Evolutionary conservation across 352 stramenopile species (phyloP), one percentile per base, ranked within the genome.

Genomic region (Poterioochromonas sp.): DNA sequence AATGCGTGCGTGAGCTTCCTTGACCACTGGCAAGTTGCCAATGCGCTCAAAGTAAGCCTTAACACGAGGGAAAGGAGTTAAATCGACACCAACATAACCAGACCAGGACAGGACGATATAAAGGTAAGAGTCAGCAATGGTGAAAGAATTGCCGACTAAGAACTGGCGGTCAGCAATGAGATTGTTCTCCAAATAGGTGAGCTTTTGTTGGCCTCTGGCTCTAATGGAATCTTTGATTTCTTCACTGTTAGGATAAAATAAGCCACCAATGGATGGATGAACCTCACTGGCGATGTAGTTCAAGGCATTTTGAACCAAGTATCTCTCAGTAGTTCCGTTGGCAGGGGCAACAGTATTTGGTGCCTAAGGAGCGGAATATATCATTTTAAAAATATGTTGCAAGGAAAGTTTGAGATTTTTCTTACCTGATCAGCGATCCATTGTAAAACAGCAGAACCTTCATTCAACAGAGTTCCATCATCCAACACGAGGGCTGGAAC

Each of bases 401-500:
- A 53, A 20, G 11, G 44, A 11, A 53, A 53, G 22, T 11, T 53
- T 53, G 22, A 53, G 22, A 53, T 53, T 20, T 22, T 22, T 20
- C 44, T 53, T 53, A 53, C n/a, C n/a, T 26, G 8, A 41, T 69
- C 60, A 29, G 60, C 60, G 26, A 69, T 43, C 1, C 26, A 69
- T 8, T 41, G 22, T 3, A 69, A n/a, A 69, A 32, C 41, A n/a
- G 60, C 60, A 41, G 60, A 20, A n/a, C 41, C 41, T 32, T 69
- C 60, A n/a, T 69, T 69, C 29, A 69, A n/a, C 39, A 69, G 5
- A 43, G 32, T 39, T 29, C 60, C 60, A 43, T 39, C 22, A 69
- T 69, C 60, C 3, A 69, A 32, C 3, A 69, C 60, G 26, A 69
- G 1, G 5, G 2, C 29, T 20, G 60, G 60, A 22, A 69, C 60